These are phyloP conservation scores for Acephala macrosclerotiorum DNA, from an alignment of 2,329 filamentous ascomycete species.

Conservation along the genomic window DNA sequence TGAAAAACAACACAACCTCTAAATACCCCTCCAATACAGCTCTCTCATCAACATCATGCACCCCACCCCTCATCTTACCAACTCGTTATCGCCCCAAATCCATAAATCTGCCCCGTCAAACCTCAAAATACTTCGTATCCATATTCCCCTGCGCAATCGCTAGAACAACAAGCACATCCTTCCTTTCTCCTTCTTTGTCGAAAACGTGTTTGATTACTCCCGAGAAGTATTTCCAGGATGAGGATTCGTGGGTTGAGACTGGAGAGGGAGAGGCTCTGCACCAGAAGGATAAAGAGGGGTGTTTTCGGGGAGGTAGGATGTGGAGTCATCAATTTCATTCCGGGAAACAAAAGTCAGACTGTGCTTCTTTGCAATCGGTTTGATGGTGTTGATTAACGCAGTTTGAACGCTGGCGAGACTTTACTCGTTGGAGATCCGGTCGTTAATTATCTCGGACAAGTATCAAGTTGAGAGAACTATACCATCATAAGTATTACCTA, in stretches of 20 bases:
- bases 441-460: too few species aligned
- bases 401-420: background rate
- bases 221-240: constrained; percentile 21
- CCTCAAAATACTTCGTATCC: constrained; percentile 37
- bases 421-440: constrained; percentile 19
- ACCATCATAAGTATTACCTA: too few species aligned
- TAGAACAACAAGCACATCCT: constrained; percentile 19
- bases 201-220: constrained; percentile 27
- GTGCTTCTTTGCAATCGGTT: constrained; percentile 3
- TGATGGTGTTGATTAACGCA: background rate
- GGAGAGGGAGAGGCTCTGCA: constrained; percentile 37
- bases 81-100: constrained; percentile 45
- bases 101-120: constrained; percentile 47
- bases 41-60: constrained; percentile 23
- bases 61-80: constrained; percentile 17
- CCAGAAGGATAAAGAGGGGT: background rate
- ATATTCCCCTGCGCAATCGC: constrained; percentile 25
- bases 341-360: background rate
- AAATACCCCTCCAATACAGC: constrained; percentile 12
- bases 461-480: too few species aligned
- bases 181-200: constrained; percentile 17
- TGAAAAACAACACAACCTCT: constrained; percentile 13
- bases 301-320: background rate
- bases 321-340: background rate
- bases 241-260: constrained; percentile 42